Percentiles rank a stretch among this genome's conserved stretches.
phyloP scores from a whole-genome alignment of 2,329 filamentous ascomycete genomes.

The Periconia sp. region DNA sequence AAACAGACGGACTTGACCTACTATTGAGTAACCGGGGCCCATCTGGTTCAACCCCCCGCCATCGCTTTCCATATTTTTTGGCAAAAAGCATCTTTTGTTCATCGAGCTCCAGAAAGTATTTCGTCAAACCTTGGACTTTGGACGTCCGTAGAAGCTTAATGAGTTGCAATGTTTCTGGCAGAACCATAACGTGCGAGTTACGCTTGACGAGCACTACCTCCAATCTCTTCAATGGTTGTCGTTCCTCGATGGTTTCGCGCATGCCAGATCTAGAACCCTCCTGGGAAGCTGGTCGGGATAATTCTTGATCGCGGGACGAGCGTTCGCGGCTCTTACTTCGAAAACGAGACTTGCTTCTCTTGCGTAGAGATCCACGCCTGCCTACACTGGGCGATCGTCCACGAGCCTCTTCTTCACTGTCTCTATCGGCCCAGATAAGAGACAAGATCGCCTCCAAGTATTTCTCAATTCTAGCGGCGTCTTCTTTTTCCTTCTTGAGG shows the following conservation, averaged over 20 bases:
- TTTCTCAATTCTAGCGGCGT: constrained; percentile 17
- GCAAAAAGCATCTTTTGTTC: constrained; percentile 23
- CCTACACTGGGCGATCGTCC: constrained; percentile 5
- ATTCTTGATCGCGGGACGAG: not conserved
- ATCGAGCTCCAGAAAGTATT: constrained; percentile 26
- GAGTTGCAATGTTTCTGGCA: constrained; percentile 19
- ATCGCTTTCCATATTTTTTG: constrained; percentile 20
- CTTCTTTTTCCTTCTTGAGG: constrained; percentile 23
- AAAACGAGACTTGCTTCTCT: constrained; percentile 6
- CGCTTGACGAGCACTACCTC: constrained; percentile 29
- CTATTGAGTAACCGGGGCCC: constrained; percentile 21
- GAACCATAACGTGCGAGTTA: constrained; percentile 13
- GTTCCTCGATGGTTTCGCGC: constrained; percentile 7
- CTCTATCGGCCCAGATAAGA: constrained; percentile 8
- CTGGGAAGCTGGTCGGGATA: not conserved
- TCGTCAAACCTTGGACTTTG: constrained; percentile 22
- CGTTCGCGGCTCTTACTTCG: constrained; percentile 9
- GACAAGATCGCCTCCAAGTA: constrained; percentile 18
- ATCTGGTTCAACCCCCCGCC: constrained; percentile 27
- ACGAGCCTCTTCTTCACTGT: not conserved
- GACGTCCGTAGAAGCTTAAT: constrained; percentile 19
- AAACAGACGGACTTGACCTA: not conserved
- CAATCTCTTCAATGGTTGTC: constrained; percentile 19
- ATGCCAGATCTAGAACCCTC: not conserved
- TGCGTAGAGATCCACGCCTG: constrained; percentile 3